A percentile compares a stretch with the other conserved stretches of the same genome.
Conservation (phyloP, 2,329 filamentous ascomycete genomes). For the Fusarium lateritium region DNA sequence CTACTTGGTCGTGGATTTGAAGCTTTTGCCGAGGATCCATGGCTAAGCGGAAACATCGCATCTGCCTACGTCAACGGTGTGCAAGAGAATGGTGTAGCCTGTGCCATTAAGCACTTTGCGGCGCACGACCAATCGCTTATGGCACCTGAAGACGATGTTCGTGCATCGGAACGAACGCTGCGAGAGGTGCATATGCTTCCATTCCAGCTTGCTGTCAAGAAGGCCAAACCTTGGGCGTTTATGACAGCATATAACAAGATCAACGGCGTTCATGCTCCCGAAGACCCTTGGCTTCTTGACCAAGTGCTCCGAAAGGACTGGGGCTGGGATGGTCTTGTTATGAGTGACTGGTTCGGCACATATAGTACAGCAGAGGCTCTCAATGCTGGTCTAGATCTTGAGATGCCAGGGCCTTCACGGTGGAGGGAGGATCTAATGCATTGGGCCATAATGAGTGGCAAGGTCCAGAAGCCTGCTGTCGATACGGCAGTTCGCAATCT, state of each 20-base stretch:
- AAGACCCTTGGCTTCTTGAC: slow-evolving; percentile 25
- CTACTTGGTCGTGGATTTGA: slow-evolving; percentile 59
- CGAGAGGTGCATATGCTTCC: slow-evolving; percentile 50
- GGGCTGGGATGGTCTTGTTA: slow-evolving; percentile 52
- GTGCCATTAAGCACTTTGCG: slow-evolving; percentile 59
- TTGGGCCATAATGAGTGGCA: not conserved
- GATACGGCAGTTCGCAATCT: slow-evolving; percentile 46
- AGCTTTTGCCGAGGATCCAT: slow-evolving; percentile 58
- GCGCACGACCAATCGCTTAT: slow-evolving; percentile 54
- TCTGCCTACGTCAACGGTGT: slow-evolving; percentile 52
- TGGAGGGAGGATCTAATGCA: slow-evolving; percentile 15
- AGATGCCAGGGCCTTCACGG: slow-evolving; percentile 54
- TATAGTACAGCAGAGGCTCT: slow-evolving; percentile 48
- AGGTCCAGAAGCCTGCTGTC: slow-evolving; percentile 36
- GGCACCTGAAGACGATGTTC: slow-evolving; percentile 34
- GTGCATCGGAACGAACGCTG: slow-evolving; percentile 21
- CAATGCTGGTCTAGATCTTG: slow-evolving; percentile 49
- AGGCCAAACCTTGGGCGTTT: slow-evolving; percentile 55
- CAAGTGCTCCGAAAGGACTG: slow-evolving; percentile 57
- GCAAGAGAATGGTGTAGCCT: slow-evolving; percentile 55
- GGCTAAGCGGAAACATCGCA: slow-evolving; percentile 56
- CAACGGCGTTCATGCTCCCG: slow-evolving; percentile 55
- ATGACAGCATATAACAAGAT: slow-evolving; percentile 52
- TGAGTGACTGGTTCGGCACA: slow-evolving; percentile 55
- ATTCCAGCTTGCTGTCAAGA: slow-evolving; percentile 55